A percentile compares a stretch with the other conserved stretches of the same genome.
These are phyloP conservation scores for Ceratocystis eucalypticola DNA, from an alignment of 2,329 filamentous ascomycete species.

Conservation along the genomic window DNA sequence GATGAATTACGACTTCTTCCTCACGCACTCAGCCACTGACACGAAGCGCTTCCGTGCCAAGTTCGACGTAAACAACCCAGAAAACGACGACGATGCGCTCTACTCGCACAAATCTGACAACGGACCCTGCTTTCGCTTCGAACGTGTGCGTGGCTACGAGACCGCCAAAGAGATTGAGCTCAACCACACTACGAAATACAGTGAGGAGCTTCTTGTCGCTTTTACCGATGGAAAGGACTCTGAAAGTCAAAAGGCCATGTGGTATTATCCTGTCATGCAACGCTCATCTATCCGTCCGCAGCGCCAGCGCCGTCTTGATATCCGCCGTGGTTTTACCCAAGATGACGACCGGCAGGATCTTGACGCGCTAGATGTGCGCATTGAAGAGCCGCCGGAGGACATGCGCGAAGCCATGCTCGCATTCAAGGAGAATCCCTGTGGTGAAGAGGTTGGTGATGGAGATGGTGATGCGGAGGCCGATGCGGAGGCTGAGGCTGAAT, in stretches of 20 bases:
- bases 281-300: slow-evolving; percentile 48
- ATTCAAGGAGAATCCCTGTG: slow-evolving; percentile 41
- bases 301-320: slow-evolving; percentile 49
- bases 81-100: slow-evolving; percentile 39
- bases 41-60: slow-evolving; percentile 45
- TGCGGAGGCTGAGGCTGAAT: slow-evolving; percentile 13
- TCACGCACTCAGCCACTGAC: slow-evolving; percentile 36
- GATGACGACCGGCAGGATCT: slow-evolving; percentile 37
- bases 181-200: slow-evolving; percentile 46
- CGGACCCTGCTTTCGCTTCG: slow-evolving; percentile 45
- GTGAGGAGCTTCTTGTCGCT: slow-evolving; percentile 48
- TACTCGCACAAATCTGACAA: slow-evolving; percentile 40
- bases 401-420: slow-evolving; percentile 38
- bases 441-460: slow-evolving; percentile 26
- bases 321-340: slow-evolving; percentile 33
- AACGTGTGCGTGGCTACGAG: slow-evolving; percentile 50
- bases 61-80: slow-evolving; percentile 44
- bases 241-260: slow-evolving; percentile 39
- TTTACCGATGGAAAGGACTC: slow-evolving; percentile 40
- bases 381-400: slow-evolving; percentile 43
- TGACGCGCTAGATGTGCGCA: slow-evolving; percentile 42
- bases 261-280: slow-evolving; percentile 57
- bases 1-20: slow-evolving; percentile 55
- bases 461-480: slow-evolving; percentile 22
- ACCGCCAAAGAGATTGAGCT: slow-evolving; percentile 45